phyloP scores from a whole-genome alignment of 352 stramenopile species.

The Globisporangium spinosum region DNA sequence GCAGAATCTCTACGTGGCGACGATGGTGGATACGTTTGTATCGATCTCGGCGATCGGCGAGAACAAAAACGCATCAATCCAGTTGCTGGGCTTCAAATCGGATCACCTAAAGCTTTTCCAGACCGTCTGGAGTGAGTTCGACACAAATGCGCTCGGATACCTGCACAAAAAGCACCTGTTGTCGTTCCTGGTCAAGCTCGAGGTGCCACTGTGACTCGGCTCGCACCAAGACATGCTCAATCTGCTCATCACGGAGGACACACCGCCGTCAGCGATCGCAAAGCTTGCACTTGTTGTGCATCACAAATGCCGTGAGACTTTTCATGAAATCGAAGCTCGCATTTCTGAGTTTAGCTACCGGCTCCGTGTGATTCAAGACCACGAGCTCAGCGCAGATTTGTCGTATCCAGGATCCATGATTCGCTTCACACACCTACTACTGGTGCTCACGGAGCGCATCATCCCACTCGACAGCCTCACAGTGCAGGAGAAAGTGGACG shows the following conservation, averaged over 20 bases:
- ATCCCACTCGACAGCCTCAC: constrained; percentile 67
- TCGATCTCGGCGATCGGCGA: constrained; percentile 60
- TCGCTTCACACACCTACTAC: constrained; percentile 65
- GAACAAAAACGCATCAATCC: constrained; percentile 48
- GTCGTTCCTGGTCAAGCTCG: constrained; percentile 45
- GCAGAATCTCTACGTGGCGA: constrained; percentile 80
- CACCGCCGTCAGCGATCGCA: constrained; percentile 23
- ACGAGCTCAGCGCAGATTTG: constrained; percentile 36
- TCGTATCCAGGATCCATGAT: constrained; percentile 62
- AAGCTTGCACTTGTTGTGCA: constrained; percentile 33
- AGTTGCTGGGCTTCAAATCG: constrained; percentile 59
- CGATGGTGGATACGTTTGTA: constrained; percentile 81
- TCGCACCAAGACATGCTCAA: constrained; percentile 34
- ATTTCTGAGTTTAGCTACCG: constrained; percentile 65
- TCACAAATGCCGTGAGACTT: constrained; percentile 44
- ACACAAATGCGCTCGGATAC: constrained; percentile 67
- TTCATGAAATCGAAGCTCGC: constrained; percentile 69
- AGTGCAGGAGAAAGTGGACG: constrained; percentile 81
- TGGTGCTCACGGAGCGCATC: constrained; percentile 66
- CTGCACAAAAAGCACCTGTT: constrained; percentile 69
- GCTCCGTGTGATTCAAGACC: constrained; percentile 55
- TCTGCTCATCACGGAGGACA: constrained; percentile 35
- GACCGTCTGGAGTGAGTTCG: constrained; percentile 69
- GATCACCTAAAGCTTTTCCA: constrained; percentile 67
- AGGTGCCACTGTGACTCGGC: constrained; percentile 53